Base-by-base conservation (phyloP, 2,329 filamentous ascomycete genomes). In the Rhytidhysteron rufulum region DNA sequence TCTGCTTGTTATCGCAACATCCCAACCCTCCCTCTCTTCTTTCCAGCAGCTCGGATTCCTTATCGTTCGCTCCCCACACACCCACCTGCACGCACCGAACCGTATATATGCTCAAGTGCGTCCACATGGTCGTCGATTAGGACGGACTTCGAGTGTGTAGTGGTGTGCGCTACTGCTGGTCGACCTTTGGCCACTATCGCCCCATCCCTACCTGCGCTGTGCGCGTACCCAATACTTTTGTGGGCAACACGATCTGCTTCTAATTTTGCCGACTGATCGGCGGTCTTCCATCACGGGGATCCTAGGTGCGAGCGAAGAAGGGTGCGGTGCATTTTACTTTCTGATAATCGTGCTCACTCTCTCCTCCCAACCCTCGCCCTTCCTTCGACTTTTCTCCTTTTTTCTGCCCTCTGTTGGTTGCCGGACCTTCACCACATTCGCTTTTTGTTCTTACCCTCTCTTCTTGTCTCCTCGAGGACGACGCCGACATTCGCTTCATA, bases 251-350 rank as follows among this genome's bases (percentile, higher is more conserved):
- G 47, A 42, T 37, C 40, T 44, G 39, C 38, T 54, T 44, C 55
- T 58, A 53, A 53, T 42, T 50, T 51, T 52, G 55, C 45, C 47
- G 43, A 49, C 51, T 55, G 56, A 60, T 57, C 54, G 57, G 49
- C 55, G 44, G 39, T 18, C 25, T 31, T 20, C 31, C n/a, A 10
- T 11, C 15, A 33, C 31, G 24, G 17, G 27, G 42, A 41, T 42
- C 45, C 45, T 18, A 35, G 15, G n/a, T 30, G 31, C 40, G 31
- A 45, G 50, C 50, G 44, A n/a, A n/a, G n/a, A n/a, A n/a, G n/a
- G n/a, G n/a, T n/a, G n/a, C n/a, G n/a, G n/a, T n/a, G n/a, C n/a
- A n/a, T n/a, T n/a, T n/a, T n/a, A n/a, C n/a, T n/a, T n/a, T n/a
- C n/a, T n/a, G n/a, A n/a, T n/a, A n/a, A n/a, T n/a, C n/a, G n/a